phyloP scores from a whole-genome alignment of 306 rosid species.

The Prunus mongolica region DNA sequence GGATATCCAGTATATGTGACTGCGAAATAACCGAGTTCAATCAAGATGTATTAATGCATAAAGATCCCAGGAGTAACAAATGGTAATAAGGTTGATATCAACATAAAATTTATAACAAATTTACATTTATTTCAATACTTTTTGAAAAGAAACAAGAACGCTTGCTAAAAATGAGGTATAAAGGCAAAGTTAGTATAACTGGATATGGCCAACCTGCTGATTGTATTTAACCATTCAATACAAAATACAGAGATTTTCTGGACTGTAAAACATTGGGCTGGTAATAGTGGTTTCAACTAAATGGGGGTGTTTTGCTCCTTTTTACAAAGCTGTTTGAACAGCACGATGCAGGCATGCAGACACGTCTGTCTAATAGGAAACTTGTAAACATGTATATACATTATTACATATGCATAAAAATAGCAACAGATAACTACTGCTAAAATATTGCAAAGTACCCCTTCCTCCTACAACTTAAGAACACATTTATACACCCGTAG shows the following conservation, averaged over 20 bases:
- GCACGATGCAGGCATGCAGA: background rate
- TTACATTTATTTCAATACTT: background rate
- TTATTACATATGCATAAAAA: background rate
- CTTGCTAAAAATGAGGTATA: background rate
- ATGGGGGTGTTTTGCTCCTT: background rate
- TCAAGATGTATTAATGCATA: conserved; percentile 13
- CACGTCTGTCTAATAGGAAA: background rate
- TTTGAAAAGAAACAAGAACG: no score
- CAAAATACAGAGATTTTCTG: background rate
- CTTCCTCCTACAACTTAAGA: background rate
- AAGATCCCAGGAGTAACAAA: conserved; percentile 8
- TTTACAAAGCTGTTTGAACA: background rate
- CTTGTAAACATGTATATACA: background rate
- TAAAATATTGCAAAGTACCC: background rate
- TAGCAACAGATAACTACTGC: background rate
- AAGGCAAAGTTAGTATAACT: background rate
- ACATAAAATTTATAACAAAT: background rate
- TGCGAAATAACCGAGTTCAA: conserved; percentile 34
- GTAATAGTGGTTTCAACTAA: background rate
- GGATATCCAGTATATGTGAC: conserved; percentile 80
- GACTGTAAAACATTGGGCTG: background rate
- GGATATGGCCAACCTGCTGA: background rate
- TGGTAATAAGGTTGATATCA: background rate
- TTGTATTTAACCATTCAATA: background rate
- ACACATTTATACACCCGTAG: background rate